Base-by-base conservation (phyloP, 2,329 filamentous ascomycete genomes). In the Lachnellula occidentalis region DNA sequence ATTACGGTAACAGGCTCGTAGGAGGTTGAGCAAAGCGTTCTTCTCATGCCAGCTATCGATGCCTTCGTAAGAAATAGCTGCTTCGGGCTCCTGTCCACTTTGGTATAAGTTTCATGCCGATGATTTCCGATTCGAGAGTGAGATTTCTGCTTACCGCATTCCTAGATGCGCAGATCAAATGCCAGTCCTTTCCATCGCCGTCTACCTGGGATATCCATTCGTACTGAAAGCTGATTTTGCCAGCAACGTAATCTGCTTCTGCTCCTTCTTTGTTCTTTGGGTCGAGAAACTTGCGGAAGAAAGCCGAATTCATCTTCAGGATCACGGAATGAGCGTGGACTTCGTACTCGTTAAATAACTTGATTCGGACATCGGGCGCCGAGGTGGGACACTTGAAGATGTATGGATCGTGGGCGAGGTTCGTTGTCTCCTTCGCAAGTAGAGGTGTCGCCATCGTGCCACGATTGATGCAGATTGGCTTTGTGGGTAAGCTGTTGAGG, bases 261-360 rank as follows among this genome's bases (percentile, higher is more conserved):
- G 14, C 8, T 17, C 14, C 11, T 15, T 19, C 17, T 27, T 54
- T 54, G 31, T 54, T 39, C n/a, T 41, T 21, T 1, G 53, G 41
- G 14, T 54, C 51, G 3, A 54, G 46, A n/a, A 54, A 54, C n/a
- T 34, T 24, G 12, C 27, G 34, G 39, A 54, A 54, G 21, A 49
- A 54, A 15, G 43, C 24, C 1, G 42, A 27, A 37, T 54, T 45
- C 9, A 54, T 37, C 46, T 8, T 46, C 45, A 22, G 36, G 5
- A 15, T 14, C 7, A 17, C 14, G 7, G 39, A 17, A 15, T 19
- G 12, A n/a, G n/a, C 15, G 6, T n/a, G 45, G 12, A 47, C 1
- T 39, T 39, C 36, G 2, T n/a, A 5, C 1, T n/a, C 14, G 36
- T 8, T 4, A 5, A 39, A 39, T 2, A 39, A 15, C n/a, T 15